Conservation (phyloP, 768 basidiomycete species). For the Phylloporus scabripes region DNA sequence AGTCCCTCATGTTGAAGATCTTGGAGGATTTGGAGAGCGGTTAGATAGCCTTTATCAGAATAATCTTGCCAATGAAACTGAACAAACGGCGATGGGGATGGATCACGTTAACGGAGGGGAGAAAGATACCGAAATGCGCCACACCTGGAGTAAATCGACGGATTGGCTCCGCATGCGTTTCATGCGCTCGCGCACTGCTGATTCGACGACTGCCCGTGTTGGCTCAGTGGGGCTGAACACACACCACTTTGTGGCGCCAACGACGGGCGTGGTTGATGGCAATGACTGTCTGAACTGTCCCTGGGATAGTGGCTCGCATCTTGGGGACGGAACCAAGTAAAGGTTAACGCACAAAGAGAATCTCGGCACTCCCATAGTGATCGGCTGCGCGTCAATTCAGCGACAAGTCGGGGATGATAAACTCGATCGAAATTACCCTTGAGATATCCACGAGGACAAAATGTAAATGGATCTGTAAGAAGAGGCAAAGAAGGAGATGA, state of each 20-base stretch:
- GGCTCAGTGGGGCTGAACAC: conserved; percentile 54
- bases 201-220: conserved; percentile 52
- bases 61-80: conserved; percentile 84
- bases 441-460: conserved; percentile 3
- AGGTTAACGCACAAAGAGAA: conserved; percentile 58
- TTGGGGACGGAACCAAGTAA: not conserved
- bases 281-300: conserved; percentile 60
- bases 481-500: conserved; percentile 3
- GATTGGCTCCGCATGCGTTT: conserved; percentile 54
- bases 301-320: conserved; percentile 33
- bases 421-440: conserved; percentile 23
- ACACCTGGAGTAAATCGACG: conserved; percentile 71
- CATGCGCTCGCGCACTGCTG: conserved; percentile 64
- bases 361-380: conserved; percentile 82
- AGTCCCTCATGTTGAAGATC: conserved; percentile 55
- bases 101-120: not conserved
- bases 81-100: not conserved
- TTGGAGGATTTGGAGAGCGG: conserved; percentile 45
- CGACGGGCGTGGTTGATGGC: conserved; percentile 36
- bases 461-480: conserved; percentile 11
- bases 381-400: conserved; percentile 48
- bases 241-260: conserved; percentile 87
- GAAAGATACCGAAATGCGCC: conserved; percentile 4
- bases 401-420: conserved; percentile 2
- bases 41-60: conserved; percentile 43